Conservation (phyloP, 1,284 basidiomycete species). For the Malassezia equina region DNA sequence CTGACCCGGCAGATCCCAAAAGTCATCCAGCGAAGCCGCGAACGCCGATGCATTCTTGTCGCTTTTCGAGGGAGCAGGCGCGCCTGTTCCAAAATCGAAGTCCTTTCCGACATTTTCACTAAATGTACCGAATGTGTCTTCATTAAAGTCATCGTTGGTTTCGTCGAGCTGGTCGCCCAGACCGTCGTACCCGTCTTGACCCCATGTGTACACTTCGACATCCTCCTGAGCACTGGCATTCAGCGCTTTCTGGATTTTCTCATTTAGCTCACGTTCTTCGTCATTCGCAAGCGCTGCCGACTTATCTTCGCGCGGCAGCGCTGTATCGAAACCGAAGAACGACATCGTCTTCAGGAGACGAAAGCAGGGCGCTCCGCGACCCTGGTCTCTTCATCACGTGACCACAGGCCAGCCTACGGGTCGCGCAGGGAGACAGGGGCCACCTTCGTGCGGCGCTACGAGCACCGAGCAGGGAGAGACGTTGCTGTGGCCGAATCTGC, state of each 20-base stretch:
- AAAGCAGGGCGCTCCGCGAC: neutral
- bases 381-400: neutral
- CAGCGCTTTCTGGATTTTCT: conserved; percentile 52
- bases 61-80: conserved; percentile 5
- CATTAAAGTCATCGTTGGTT: conserved; percentile 49
- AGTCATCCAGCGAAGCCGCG: conserved; percentile 44
- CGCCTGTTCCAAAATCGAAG: conserved; percentile 66
- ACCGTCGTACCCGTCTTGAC: conserved; percentile 78
- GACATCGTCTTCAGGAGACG: conserved; percentile 26
- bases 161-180: conserved; percentile 77
- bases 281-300: conserved; percentile 13
- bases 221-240: conserved; percentile 57
- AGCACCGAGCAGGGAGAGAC: too few species aligned
- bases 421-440: too few species aligned
- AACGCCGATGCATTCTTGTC: conserved; percentile 32
- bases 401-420: neutral
- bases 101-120: conserved; percentile 57
- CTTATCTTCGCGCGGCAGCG: conserved; percentile 32
- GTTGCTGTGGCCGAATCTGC: too few species aligned
- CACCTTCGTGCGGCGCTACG: too few species aligned
- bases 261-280: conserved; percentile 37
- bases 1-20: conserved; percentile 35
- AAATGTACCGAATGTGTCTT: conserved; percentile 76
- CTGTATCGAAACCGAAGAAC: conserved; percentile 47
- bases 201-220: conserved; percentile 76